phyloP scores from a whole-genome alignment of 2,329 filamentous ascomycete genomes.

The Amauroascus verrucosus region DNA sequence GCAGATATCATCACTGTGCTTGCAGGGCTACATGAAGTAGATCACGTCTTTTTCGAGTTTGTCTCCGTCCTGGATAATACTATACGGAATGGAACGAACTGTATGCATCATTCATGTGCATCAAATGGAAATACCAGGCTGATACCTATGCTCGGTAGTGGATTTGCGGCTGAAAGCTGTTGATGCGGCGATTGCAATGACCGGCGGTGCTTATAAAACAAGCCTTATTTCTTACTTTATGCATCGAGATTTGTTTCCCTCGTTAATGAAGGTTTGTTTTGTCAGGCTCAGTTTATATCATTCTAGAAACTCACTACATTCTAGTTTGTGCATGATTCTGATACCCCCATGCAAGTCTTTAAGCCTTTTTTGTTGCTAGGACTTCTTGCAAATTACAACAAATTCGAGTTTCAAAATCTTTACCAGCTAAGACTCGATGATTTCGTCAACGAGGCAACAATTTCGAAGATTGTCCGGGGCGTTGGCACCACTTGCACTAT shows the following conservation, averaged over 20 bases:
- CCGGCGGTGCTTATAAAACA: constrained; percentile 91
- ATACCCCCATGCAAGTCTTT: constrained; percentile 52
- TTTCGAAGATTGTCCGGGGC: constrained; percentile 67
- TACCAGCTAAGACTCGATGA: constrained; percentile 87
- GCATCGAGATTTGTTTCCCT: constrained; percentile 84
- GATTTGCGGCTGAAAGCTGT: constrained; percentile 70
- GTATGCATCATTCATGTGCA: constrained; percentile 41
- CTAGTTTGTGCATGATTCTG: constrained; percentile 74
- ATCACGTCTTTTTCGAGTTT: constrained; percentile 78
- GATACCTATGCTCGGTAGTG: constrained; percentile 40
- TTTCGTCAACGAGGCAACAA: constrained; percentile 85
- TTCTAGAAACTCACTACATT: constrained; percentile 12
- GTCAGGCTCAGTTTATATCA: background rate
- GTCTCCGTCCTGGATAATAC: constrained; percentile 71
- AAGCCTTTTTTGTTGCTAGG: constrained; percentile 75
- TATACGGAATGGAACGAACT: constrained; percentile 62
- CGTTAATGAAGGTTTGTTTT: constrained; percentile 71
- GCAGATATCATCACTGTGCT: constrained; percentile 88
- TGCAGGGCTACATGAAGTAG: constrained; percentile 79
- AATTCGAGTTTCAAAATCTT: constrained; percentile 96
- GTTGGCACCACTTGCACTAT: constrained; percentile 61
- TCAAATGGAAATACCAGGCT: background rate
- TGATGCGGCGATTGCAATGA: constrained; percentile 68
- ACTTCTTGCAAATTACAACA: constrained; percentile 93
- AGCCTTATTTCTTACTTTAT: constrained; percentile 91